Percentiles rank a stretch among this genome's conserved stretches.
These are phyloP conservation scores for Hypocreales sp. DNA, from an alignment of 2,329 filamentous ascomycete species.

Conservation along the genomic window DNA sequence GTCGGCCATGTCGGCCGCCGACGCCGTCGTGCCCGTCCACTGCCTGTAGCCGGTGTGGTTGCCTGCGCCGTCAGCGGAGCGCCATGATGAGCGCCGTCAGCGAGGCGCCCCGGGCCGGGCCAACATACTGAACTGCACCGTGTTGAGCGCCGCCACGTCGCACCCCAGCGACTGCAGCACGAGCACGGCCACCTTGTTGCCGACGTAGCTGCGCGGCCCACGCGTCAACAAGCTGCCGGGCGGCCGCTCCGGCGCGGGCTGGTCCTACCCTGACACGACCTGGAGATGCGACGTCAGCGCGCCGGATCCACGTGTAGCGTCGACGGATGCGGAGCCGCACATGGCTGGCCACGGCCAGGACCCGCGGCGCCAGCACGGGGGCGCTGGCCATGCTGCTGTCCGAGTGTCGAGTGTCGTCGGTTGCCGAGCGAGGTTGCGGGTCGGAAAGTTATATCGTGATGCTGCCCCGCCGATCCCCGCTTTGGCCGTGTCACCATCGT, in stretches of 20 bases:
- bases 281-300: conserved; percentile 6
- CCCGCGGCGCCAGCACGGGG: conserved; percentile 40
- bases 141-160: conserved; percentile 88
- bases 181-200: conserved; percentile 93
- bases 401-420: no score
- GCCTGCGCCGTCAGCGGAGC: conserved; percentile 40
- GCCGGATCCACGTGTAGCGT: no score
- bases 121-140: conserved; percentile 97
- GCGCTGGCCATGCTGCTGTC: conserved; percentile 2
- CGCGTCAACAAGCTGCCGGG: no score
- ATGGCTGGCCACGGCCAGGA: conserved; percentile 89
- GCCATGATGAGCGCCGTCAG: no score
- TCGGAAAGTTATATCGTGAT: no score
- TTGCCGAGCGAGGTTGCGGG: no score
- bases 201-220: conserved; percentile 95
- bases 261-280: conserved; percentile 29
- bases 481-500: no score
- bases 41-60: conserved; percentile 91
- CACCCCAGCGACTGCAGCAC: conserved; percentile 88
- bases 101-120: no score
- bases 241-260: no score
- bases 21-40: conserved; percentile 70
- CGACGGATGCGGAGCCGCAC: no score
- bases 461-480: no score
- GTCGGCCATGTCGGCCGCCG: conserved; percentile 67